Conservation (phyloP, 352 stramenopile species). For the Pythium periplocum region DNA sequence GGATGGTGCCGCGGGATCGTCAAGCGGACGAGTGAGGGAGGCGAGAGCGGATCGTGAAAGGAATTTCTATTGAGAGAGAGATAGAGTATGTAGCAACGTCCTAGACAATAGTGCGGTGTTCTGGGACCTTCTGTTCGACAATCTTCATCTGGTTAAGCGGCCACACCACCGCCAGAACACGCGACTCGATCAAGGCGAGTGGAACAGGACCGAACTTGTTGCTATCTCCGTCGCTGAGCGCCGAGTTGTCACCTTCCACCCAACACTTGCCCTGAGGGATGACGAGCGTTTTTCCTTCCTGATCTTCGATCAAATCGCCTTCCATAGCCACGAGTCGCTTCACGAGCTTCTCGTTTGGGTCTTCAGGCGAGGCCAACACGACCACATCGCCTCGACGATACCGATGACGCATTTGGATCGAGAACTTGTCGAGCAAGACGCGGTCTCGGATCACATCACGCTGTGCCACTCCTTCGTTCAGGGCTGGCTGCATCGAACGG, state of each 20-base stretch:
- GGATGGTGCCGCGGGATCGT: too few species aligned
- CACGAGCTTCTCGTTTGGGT: constrained; percentile 51
- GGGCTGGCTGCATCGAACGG: constrained; percentile 76
- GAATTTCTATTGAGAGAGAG: constrained; percentile 10
- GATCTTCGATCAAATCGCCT: constrained; percentile 64
- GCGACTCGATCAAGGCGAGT: constrained; percentile 75
- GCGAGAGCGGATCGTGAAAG: constrained; percentile 1
- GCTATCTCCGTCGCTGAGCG: constrained; percentile 70
- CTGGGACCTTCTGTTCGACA: constrained; percentile 42
- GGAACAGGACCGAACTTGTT: constrained; percentile 70
- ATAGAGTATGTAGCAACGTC: neutral
- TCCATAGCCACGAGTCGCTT: constrained; percentile 77
- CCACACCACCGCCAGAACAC: constrained; percentile 78
- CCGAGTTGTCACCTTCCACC: constrained; percentile 77
- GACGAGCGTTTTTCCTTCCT: constrained; percentile 20
- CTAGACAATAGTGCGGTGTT: constrained; percentile 54
- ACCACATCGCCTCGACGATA: constrained; percentile 74
- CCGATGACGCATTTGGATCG: constrained; percentile 61
- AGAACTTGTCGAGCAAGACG: constrained; percentile 85
- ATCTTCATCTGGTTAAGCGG: constrained; percentile 60
- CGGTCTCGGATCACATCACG: constrained; percentile 59
- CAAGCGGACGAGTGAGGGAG: neutral
- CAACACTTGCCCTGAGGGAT: constrained; percentile 80
- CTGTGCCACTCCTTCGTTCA: constrained; percentile 68
- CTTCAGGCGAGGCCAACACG: constrained; percentile 64